Conservation (phyloP, 2,329 filamentous ascomycete genomes). For the Blastomyces gilchristii region DNA sequence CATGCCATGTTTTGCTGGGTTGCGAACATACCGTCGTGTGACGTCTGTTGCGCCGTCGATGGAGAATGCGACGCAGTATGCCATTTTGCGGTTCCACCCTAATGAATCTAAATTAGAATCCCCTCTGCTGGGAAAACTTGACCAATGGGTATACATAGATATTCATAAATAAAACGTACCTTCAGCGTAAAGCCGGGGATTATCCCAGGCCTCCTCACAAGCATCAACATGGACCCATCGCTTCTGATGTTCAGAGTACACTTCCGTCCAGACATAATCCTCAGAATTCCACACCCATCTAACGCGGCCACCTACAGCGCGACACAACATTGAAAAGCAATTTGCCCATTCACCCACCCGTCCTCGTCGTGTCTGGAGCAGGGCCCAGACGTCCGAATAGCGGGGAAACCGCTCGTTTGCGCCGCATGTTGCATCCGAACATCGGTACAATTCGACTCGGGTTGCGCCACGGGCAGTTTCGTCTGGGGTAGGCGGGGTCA, state of each 20-base stretch:
- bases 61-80: constrained; percentile 93
- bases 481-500: constrained; percentile 75
- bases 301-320: constrained; percentile 79
- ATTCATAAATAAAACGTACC: constrained; percentile 39
- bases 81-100: constrained; percentile 92
- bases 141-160: constrained; percentile 1
- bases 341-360: constrained; percentile 95
- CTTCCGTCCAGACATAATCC: constrained; percentile 95
- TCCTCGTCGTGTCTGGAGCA: constrained; percentile 76
- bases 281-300: constrained; percentile 98
- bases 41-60: constrained; percentile 68
- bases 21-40: constrained; percentile 53
- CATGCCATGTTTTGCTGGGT: constrained; percentile 48
- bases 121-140: constrained; percentile 8
- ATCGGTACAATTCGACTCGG: constrained; percentile 82
- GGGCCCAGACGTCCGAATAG: constrained; percentile 88
- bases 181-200: constrained; percentile 81
- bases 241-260: constrained; percentile 87
- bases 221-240: constrained; percentile 96
- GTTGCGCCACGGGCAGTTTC: constrained; percentile 81
- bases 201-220: constrained; percentile 92
- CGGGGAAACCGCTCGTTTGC: constrained; percentile 82
- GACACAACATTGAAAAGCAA: constrained; percentile 96
- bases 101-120: constrained; percentile 1
- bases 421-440: constrained; percentile 64